phyloP scores from a whole-genome alignment of 257 asterid species.

The Jacaranda copaia region DNA sequence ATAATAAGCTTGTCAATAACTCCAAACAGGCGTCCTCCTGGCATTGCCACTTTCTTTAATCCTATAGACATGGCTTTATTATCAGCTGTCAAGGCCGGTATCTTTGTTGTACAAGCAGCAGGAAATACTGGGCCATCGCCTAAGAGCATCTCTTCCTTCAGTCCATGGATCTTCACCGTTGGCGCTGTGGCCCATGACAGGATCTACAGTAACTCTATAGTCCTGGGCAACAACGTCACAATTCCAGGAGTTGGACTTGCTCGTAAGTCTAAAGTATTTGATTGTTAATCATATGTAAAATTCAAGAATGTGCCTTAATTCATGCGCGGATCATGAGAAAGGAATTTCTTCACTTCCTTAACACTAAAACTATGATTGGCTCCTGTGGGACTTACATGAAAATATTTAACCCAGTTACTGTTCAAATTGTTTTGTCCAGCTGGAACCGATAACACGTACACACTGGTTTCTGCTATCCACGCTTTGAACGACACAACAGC shows the following conservation, averaged over 20 bases:
- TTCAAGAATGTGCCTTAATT: background rate
- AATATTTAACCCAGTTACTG: background rate
- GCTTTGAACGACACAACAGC: constrained; percentile 65
- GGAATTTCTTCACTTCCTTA: too few relatives aligned
- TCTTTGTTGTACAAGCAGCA: constrained; percentile 96
- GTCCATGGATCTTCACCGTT: constrained; percentile 97
- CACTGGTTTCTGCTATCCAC: constrained; percentile 81
- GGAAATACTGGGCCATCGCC: constrained; percentile 99
- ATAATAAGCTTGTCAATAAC: constrained; percentile 94
- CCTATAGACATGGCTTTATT: constrained; percentile 98
- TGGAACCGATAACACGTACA: constrained; percentile 79
- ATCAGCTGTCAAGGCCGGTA: constrained; percentile 84
- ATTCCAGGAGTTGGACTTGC: constrained; percentile 97
- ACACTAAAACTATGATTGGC: background rate
- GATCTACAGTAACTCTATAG: constrained; percentile 77
- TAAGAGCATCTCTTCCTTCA: constrained; percentile 84
- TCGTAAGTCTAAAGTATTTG: constrained; percentile 61
- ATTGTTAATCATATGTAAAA: background rate
- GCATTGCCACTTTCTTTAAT: constrained; percentile 94
- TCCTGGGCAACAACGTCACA: constrained; percentile 87
- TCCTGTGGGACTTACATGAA: background rate
- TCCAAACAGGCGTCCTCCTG: constrained; percentile 98
- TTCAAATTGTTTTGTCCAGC: constrained; percentile 59
- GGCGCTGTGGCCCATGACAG: constrained; percentile 98
- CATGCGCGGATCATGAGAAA: too few relatives aligned